Evolutionary conservation across 768 basidiomycete genomes (phyloP), one percentile per base, ranked within the genome.

Genomic region (Calocybe gangraenosa): DNA sequence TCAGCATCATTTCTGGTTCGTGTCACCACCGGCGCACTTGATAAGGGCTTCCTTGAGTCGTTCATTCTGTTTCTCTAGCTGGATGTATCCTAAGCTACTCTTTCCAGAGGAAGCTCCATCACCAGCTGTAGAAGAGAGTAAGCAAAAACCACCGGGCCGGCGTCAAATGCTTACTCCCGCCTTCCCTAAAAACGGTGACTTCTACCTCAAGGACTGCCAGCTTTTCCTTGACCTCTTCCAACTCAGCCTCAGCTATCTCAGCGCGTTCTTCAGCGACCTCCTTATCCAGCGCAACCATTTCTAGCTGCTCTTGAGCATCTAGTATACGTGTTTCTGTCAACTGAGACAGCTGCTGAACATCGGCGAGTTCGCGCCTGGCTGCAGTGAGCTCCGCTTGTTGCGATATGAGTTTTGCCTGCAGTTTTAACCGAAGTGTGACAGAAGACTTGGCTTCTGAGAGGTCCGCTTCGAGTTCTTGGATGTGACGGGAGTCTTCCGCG

Each of bases 11-110:
- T 21, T 25, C 32, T 34, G 10, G 21, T 34, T 9, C 1, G 15
- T 21, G 18, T 34, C n/a, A 40, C 14, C 1, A 20, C 30, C 13
- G 21, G 37, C 18, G 7, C 39, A 92, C 87, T 84, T 77, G 44
- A 95, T 75, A 8, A 98, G 73, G 10, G 96, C 96, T 58, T 98
- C 96, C 64, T 96, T 97, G 44, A 99, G 67, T 13, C 96, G 70
- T 58, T 92, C 92, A 51, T 98, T 99, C 59, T 98, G 95, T 62
- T 91, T 96, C 69, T 97, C 94, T 1, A 99, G 80, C 59, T 97
- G 95, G 14, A 87, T 75, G 62, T 83, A 81, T 21, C 79, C 79
- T 49, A 88, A 55, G 3, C 85, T 80, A 52, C 74, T 71, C 56
- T 82, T 84, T 5, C 68, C 67, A 21, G 63, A 63, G 6, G 61